Evolutionary conservation across 352 stramenopile species (phyloP).

Genomic region (Globisporangium polare): DNA sequence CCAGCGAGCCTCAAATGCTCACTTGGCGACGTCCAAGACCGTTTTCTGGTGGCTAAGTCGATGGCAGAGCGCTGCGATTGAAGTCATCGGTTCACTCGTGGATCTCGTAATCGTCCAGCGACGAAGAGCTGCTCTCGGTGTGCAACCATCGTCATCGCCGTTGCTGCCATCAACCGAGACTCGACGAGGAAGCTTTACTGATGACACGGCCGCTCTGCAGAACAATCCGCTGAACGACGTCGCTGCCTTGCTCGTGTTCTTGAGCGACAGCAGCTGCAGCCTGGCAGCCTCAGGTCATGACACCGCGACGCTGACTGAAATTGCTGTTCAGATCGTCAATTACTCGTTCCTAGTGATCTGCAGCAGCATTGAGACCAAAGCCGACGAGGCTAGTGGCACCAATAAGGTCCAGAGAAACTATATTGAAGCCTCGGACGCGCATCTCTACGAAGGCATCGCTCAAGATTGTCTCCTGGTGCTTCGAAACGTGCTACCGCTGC

Average conservation of each 20-base stretch:
- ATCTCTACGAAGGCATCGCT: slow-evolving; percentile 22
- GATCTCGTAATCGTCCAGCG: slow-evolving; percentile 1
- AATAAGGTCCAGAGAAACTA: background rate
- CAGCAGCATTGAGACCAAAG: background rate
- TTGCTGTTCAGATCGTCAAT: slow-evolving; percentile 29
- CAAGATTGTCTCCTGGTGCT: slow-evolving; percentile 50
- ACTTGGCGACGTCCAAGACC: slow-evolving; percentile 44
- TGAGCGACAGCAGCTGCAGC: slow-evolving; percentile 29
- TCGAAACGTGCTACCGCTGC: slow-evolving; percentile 34
- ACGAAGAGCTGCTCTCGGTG: background rate
- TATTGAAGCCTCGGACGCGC: slow-evolving; percentile 13
- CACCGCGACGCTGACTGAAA: slow-evolving; percentile 2
- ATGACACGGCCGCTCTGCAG: background rate
- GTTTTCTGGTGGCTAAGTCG: slow-evolving; percentile 65
- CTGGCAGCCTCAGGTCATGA: slow-evolving; percentile 7
- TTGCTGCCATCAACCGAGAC: background rate
- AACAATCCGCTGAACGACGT: slow-evolving; percentile 28
- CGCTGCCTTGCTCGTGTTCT: slow-evolving; percentile 27
- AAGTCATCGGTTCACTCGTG: slow-evolving; percentile 31
- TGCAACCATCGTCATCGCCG: background rate
- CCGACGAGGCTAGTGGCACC: background rate
- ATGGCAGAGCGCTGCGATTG: slow-evolving; percentile 47
- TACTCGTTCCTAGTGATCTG: slow-evolving; percentile 28
- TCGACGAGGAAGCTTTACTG: background rate
- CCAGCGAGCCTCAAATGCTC: slow-evolving; percentile 28